Evolutionary conservation across 225 moss, liverwort and hornwort species (phyloP).

Genomic region (Climacium dendroides): DNA sequence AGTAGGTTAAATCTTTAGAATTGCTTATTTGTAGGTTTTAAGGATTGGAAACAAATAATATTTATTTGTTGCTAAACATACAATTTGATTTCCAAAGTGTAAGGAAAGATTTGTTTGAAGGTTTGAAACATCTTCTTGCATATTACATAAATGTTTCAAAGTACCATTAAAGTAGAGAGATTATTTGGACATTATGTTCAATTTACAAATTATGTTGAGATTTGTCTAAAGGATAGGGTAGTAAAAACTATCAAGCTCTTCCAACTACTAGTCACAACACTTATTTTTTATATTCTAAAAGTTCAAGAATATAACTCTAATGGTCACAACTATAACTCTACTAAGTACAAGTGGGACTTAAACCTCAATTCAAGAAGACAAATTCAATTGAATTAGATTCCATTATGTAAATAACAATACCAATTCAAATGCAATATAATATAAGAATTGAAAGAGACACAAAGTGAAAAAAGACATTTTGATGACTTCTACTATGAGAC

Average conservation of each 20-base stretch:
- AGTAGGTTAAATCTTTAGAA: not conserved
- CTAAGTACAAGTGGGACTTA: not conserved
- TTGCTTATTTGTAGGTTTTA: not conserved
- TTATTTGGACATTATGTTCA: not conserved
- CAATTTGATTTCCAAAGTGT: not conserved
- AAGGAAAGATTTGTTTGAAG: not conserved
- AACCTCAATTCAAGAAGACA: not conserved
- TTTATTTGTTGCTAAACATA: not conserved
- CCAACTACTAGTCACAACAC: accelerated
- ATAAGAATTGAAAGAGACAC: not conserved
- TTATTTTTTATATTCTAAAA: too few relatives aligned
- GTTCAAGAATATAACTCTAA: not conserved
- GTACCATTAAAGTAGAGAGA: too few relatives aligned
- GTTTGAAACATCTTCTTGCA: not conserved
- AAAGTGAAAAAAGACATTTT: not conserved
- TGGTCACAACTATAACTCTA: not conserved
- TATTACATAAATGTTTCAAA: not conserved
- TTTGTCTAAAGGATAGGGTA: not conserved
- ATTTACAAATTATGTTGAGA: not conserved
- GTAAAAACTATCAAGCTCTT: not conserved
- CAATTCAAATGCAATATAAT: not conserved
- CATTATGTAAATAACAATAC: not conserved
- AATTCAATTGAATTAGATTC: not conserved
- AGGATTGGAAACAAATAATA: not conserved
- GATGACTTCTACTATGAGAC: not conserved